A percentile compares a stretch with the other conserved stretches of the same genome.
phyloP scores from a whole-genome alignment of 73 alveolate species.

The Tetrahymena borealis region DNA sequence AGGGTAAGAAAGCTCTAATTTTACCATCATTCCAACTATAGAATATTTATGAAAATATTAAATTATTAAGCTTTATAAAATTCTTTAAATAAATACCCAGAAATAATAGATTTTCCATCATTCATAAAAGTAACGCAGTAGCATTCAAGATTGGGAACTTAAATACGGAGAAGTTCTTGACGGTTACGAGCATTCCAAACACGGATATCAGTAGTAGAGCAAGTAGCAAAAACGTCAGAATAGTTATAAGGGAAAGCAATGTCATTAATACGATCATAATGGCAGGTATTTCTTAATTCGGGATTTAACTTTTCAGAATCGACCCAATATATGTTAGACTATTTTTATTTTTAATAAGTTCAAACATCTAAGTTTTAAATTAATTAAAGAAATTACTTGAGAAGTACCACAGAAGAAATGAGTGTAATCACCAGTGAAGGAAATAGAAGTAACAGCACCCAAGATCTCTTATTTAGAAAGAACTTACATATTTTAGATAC shows the following conservation, averaged over 20 bases:
- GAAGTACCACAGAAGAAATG: slow-evolving; percentile 92
- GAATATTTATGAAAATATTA: not conserved
- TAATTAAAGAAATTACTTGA: slow-evolving; percentile 14
- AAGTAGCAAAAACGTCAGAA: slow-evolving; percentile 92
- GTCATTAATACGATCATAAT: slow-evolving; percentile 87
- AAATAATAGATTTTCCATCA: slow-evolving; percentile 86
- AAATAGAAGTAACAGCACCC: slow-evolving; percentile 88
- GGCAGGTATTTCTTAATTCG: slow-evolving; percentile 93
- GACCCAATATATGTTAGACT: slow-evolving; percentile 60
- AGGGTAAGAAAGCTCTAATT: slow-evolving; percentile 92
- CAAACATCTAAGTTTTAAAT: not conserved
- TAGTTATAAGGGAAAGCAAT: slow-evolving; percentile 74
- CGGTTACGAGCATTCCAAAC: slow-evolving; percentile 89
- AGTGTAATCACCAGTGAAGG: slow-evolving; percentile 83
- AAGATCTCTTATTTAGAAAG: slow-evolving; percentile 61
- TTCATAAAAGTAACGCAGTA: slow-evolving; percentile 62
- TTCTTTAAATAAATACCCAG: slow-evolving; percentile 19
- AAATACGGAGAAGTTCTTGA: slow-evolving; percentile 84
- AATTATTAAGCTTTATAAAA: not conserved
- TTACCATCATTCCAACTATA: slow-evolving; percentile 93
- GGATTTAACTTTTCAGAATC: slow-evolving; percentile 80
- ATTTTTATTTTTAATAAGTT: not conserved
- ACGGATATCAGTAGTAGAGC: slow-evolving; percentile 88
- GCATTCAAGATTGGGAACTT: slow-evolving; percentile 94
- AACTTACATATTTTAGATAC: slow-evolving; percentile 60